Evolutionary conservation across 345 rosid genomes (phyloP), one percentile per base, ranked within the genome.

Genomic region (Citrus hindsii): DNA sequence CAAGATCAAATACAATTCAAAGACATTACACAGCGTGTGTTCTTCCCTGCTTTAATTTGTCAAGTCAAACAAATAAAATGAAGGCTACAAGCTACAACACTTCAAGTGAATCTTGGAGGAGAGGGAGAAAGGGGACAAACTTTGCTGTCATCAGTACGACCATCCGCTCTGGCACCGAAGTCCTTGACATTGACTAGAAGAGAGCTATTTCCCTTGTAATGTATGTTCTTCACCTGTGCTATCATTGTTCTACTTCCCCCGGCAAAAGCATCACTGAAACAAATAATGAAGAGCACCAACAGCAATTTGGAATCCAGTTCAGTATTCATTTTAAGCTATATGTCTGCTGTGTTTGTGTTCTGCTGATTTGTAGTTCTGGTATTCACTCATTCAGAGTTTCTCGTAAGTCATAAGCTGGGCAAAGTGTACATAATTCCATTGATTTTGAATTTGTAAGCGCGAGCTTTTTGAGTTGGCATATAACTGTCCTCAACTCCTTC

Each of bases 91-190:
- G 81, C 76, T 64, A 33, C 55, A 27, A 27, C 21, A 37, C 37
- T 37, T 61, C 18, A 14, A 56, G 24, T 6, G 38, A 24, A 38
- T 24, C 27, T 3, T 42, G 9, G 3, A 62, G 62, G 8, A 33
- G 22, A 25, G 37, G 25, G 27, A 60, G 40, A 37, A 46, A 35
- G 77, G 76, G 53, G 27, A 46, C 83, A 68, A 67, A 83, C 88
- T 64, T 64, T 46, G 81, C 28, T 22, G 74, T 84, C 77, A 40
- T 84, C 85, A 18, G 85, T 80, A 2, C 24, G 30, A 55, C 85
- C 85, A 80, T 86, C 74, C 14, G 84, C 89, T 32, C 69, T 77
- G 1, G 87, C 85, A 37, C 81, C 85, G 6, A 82, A 77, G 66
- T 68, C 75, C 74, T 27, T 78, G 58, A 84, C 83, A 76, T 82